These are phyloP conservation scores for Thelephora ganbajun DNA, from an alignment of 768 basidiomycete species.

Conservation along the genomic window DNA sequence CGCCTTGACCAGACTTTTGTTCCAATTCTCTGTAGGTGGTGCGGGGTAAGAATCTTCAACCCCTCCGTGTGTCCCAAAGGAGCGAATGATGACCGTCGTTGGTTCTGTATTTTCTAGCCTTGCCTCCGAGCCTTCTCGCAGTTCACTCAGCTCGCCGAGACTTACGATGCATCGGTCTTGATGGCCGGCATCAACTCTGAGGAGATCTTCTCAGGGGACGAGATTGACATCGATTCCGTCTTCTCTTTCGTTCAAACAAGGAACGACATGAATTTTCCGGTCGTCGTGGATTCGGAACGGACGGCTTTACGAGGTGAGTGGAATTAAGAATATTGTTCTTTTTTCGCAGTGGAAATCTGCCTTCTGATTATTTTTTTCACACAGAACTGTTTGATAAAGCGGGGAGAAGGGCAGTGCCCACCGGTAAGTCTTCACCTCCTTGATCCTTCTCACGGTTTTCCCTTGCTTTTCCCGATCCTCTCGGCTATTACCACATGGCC, in stretches of 20 bases:
- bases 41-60: constrained; percentile 11
- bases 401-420: neutral
- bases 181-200: constrained; percentile 18
- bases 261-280: constrained; percentile 16
- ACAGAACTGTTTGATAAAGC: neutral
- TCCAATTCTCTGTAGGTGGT: constrained; percentile 10
- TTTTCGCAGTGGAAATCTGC: neutral
- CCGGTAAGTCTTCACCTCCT: neutral
- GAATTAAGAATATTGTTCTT: neutral
- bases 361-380: neutral
- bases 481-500: neutral
- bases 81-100: neutral
- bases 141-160: constrained; percentile 11
- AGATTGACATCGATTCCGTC: constrained; percentile 13
- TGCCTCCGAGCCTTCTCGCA: constrained; percentile 16
- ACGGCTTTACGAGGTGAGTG: constrained; percentile 15
- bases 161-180: constrained; percentile 12
- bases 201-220: constrained; percentile 16
- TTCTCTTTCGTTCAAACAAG: constrained; percentile 12
- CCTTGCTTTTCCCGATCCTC: no score
- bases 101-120: constrained; percentile 10
- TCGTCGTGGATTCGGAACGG: constrained; percentile 14
- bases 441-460: no score
- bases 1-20: neutral
- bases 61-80: constrained; percentile 3